These are phyloP conservation scores for Trametes punicea DNA, from an alignment of 768 basidiomycete species.

Conservation along the genomic window DNA sequence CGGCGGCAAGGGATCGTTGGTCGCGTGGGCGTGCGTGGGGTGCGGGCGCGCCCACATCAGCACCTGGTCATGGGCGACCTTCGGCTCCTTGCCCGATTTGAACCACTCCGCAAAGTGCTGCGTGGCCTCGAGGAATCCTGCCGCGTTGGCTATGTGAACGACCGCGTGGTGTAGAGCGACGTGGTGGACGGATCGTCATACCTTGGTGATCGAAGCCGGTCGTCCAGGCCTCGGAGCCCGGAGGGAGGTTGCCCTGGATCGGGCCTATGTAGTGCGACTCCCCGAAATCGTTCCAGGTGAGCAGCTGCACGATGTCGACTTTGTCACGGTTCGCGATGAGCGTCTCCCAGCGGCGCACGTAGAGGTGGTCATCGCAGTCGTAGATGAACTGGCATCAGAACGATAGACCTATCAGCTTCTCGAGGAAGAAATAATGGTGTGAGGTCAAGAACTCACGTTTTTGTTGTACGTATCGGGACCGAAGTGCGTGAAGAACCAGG, in stretches of 20 bases:
- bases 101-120: constrained; percentile 54
- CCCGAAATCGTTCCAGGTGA: constrained; percentile 79
- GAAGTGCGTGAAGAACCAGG: constrained; percentile 77
- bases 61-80: constrained; percentile 46
- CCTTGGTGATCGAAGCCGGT: constrained; percentile 36
- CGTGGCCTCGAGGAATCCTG: constrained; percentile 56
- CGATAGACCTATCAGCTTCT: not conserved
- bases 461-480: constrained; percentile 55
- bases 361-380: constrained; percentile 58
- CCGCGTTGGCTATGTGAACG: constrained; percentile 7
- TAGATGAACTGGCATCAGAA: constrained; percentile 52
- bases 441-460: constrained; percentile 33
- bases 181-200: constrained; percentile 26
- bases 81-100: constrained; percentile 61
- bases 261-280: constrained; percentile 74
- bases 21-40: constrained; percentile 40
- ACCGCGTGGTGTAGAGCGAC: constrained; percentile 13
- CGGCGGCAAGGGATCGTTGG: constrained; percentile 42
- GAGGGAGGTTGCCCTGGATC: constrained; percentile 37
- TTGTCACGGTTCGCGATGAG: constrained; percentile 49
- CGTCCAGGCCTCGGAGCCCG: constrained; percentile 36
- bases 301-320: constrained; percentile 50
- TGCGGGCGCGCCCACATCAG: constrained; percentile 61
- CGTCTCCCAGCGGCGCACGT: constrained; percentile 62
- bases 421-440: not conserved